phyloP scores from a whole-genome alignment of 805 yeast species.

The Ogataea thermomethanolica region DNA sequence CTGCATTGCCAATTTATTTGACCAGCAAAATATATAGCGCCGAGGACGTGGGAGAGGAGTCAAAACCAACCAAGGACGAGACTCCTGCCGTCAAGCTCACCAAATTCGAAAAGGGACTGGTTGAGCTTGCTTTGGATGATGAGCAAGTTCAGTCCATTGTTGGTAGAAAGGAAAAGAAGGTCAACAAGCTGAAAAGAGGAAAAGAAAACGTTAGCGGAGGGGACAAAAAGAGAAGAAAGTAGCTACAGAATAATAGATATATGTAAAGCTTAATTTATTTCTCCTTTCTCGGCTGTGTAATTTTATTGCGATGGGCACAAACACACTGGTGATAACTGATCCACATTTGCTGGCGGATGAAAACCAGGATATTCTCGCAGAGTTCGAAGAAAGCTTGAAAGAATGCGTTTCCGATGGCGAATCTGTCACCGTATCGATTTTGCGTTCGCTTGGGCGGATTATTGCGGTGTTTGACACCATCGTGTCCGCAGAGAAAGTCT shows the following conservation, averaged over 20 bases:
- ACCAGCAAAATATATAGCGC: slow-evolving; percentile 53
- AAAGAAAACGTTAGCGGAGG: slow-evolving; percentile 11
- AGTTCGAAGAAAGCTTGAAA: slow-evolving; percentile 16
- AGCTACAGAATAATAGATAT: slow-evolving; percentile 3
- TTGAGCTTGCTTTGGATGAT: slow-evolving; percentile 77
- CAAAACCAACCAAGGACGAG: slow-evolving; percentile 22
- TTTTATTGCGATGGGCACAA: slow-evolving; percentile 17
- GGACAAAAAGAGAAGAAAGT: slow-evolving; percentile 11
- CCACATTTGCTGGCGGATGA: slow-evolving; percentile 14
- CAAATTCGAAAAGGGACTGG: slow-evolving; percentile 69
- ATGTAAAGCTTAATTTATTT: neutral
- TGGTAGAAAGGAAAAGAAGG: slow-evolving; percentile 50
- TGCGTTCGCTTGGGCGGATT: slow-evolving; percentile 28
- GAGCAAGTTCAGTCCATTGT: slow-evolving; percentile 60
- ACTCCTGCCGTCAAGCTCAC: slow-evolving; percentile 45
- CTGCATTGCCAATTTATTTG: slow-evolving; percentile 80
- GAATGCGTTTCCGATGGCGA: slow-evolving; percentile 16
- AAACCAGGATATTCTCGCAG: slow-evolving; percentile 18
- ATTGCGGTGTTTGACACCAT: slow-evolving; percentile 25
- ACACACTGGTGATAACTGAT: slow-evolving; percentile 31
- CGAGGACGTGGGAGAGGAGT: slow-evolving; percentile 43
- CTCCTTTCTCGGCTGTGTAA: slow-evolving; percentile 1
- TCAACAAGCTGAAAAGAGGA: slow-evolving; percentile 21
- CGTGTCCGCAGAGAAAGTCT: slow-evolving; percentile 15
- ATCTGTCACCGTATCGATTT: slow-evolving; percentile 17